Base-by-base conservation (phyloP, 208 protist genomes). In the Wallacemonas sp. region DNA sequence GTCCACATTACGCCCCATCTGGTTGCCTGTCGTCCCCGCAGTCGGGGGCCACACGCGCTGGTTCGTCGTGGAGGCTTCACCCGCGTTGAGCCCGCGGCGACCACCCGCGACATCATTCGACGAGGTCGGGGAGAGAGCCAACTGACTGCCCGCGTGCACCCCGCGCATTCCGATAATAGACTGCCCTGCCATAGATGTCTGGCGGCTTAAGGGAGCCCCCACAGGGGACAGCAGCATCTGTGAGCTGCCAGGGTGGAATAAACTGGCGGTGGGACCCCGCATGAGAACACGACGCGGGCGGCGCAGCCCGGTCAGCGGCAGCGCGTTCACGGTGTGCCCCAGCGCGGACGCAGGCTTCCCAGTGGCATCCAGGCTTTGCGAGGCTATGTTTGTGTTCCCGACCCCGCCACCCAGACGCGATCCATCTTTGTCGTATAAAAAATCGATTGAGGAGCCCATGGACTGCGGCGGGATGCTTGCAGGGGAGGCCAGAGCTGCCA, bases 1-100 rank as follows among this genome's bases (percentile, higher is more conserved):
- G 46, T 74, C 72, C 3, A 62, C 34, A 51, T 79, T 69, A 33
- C 68, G 63, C 22, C 72, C 64, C 1, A 74, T 54, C 44, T 54
- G 34, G 27, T 46, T 42, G 44, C 44, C 41, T 3, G 39, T 39
- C 2, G 60, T 66, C 27, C 21, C 45, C 31, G 39, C 6, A 11
- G 51, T 38, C 30, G 24, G 51, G 30, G 51, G 28, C 4, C 51
- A 9, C 0, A 58, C 51, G n/a, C 51, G 24, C 2, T 21, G 51
- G 8, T 9, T 33, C 51, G 30, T n/a, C 8, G 19, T 9, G 9
- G 33, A 19, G n/a, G n/a, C n/a, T n/a, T n/a, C n/a, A n/a, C n/a
- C n/a, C n/a, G n/a, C n/a, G n/a, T n/a, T n/a, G n/a, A n/a, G n/a
- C n/a, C n/a, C n/a, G n/a, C n/a, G n/a, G n/a, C n/a, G n/a, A n/a